phyloP scores from a whole-genome alignment of 2,329 filamentous ascomycete genomes.

The Aspergillus oerlinghausenensis region DNA sequence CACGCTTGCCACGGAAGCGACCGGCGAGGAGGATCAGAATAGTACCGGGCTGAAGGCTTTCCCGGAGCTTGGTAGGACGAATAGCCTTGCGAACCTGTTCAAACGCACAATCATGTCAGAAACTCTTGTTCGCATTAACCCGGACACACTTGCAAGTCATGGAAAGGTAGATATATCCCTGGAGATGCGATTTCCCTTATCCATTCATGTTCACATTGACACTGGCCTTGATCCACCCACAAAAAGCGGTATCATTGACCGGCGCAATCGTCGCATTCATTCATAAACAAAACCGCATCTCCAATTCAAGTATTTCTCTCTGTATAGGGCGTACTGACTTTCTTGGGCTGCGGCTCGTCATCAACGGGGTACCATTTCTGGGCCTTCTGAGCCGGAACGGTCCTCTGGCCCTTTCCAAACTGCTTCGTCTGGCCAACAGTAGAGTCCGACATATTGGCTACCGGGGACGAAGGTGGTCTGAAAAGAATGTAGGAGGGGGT shows the following conservation, averaged over 20 bases:
- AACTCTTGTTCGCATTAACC: conserved; percentile 7
- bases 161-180: neutral
- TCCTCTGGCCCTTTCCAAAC: conserved; percentile 95
- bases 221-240: conserved; percentile 15
- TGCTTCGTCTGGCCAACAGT: conserved; percentile 69
- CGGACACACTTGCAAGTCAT: neutral
- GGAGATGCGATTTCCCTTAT: conserved; percentile 22
- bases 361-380: conserved; percentile 99
- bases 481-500: conserved; percentile 29
- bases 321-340: conserved; percentile 65
- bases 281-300: conserved; percentile 24
- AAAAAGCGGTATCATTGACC: conserved; percentile 14
- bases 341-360: conserved; percentile 82
- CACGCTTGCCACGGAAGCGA: conserved; percentile 99
- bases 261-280: conserved; percentile 29
- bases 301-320: conserved; percentile 17
- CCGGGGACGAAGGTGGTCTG: conserved; percentile 38
- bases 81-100: conserved; percentile 87
- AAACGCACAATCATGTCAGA: conserved; percentile 22
- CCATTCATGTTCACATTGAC: conserved; percentile 17
- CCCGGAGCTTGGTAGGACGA: conserved; percentile 80
- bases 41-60: conserved; percentile 87
- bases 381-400: conserved; percentile 87
- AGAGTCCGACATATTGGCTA: conserved; percentile 53
- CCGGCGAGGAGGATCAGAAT: conserved; percentile 98